These are phyloP conservation scores for Wallemia ichthyophaga DNA, from an alignment of 1,284 basidiomycete species.

Conservation along the genomic window DNA sequence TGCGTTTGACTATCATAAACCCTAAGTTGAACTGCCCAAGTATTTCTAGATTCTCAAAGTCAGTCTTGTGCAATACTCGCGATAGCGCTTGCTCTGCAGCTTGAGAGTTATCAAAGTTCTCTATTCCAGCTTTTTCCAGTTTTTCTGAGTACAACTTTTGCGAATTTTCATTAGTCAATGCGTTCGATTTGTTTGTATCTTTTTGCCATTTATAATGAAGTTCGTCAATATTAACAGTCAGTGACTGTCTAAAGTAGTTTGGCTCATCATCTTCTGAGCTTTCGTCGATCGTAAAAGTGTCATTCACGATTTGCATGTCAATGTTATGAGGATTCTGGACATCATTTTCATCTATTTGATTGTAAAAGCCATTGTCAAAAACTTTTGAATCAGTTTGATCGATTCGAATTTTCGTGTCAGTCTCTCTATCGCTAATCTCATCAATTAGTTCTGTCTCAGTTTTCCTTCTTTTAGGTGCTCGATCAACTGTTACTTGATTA, in stretches of 20 bases:
- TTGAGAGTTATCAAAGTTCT: conserved; percentile 25
- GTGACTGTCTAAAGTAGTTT: neutral
- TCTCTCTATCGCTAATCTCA: too few species aligned
- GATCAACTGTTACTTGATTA: neutral
- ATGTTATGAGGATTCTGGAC: too few species aligned
- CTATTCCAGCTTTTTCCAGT: conserved; percentile 25
- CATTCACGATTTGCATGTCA: too few species aligned
- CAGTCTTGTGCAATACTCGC: conserved; percentile 56
- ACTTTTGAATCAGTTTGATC: too few species aligned
- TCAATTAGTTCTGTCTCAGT: neutral
- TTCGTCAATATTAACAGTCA: neutral
- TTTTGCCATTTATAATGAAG: neutral
- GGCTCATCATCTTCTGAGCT: neutral
- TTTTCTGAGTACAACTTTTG: conserved; percentile 1
- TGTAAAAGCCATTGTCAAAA: too few species aligned
- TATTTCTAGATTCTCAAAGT: conserved; percentile 58
- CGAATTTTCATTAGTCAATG: too few species aligned
- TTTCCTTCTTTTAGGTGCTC: neutral
- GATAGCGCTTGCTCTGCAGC: conserved; percentile 43
- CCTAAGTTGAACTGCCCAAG: conserved; percentile 89
- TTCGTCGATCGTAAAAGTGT: neutral
- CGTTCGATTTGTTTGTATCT: neutral
- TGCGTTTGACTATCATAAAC: conserved; percentile 42
- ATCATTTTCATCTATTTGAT: too few species aligned
- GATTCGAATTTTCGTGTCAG: too few species aligned